Evolutionary conservation across 768 basidiomycete species (phyloP).

Genomic region (Arthromyces matolae): DNA sequence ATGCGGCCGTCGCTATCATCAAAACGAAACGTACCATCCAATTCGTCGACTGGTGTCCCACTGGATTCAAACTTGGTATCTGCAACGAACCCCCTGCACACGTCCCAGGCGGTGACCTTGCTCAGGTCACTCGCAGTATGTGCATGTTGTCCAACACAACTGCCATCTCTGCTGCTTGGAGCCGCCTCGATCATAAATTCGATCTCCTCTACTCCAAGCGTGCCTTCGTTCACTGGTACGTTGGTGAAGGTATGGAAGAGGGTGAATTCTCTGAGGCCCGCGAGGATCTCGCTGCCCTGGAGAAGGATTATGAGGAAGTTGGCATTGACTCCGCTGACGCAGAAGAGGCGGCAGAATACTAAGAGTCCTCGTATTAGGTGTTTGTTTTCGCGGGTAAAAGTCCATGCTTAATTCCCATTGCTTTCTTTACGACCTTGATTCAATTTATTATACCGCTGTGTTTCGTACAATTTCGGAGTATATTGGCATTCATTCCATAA

Average conservation of each 20-base stretch:
- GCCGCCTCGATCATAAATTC: constrained; percentile 93
- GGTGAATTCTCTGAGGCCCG: constrained; percentile 99
- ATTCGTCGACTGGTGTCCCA: constrained; percentile 98
- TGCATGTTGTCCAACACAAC: constrained; percentile 98
- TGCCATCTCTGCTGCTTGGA: constrained; percentile 93
- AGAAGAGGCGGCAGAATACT: constrained; percentile 54
- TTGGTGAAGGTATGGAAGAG: constrained; percentile 99
- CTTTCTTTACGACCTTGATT: constrained; percentile 17
- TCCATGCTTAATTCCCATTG: constrained; percentile 20
- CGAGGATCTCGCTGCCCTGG: constrained; percentile 99
- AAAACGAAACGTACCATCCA: constrained; percentile 98
- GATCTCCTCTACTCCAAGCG: constrained; percentile 97
- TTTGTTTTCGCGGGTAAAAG: constrained; percentile 13
- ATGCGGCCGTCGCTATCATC: constrained; percentile 88
- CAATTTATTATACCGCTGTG: constrained; percentile 19
- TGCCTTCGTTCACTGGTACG: constrained; percentile 94
- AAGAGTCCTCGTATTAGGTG: constrained; percentile 18
- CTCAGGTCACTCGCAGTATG: constrained; percentile 87
- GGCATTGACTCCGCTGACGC: constrained; percentile 49
- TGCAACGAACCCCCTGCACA: constrained; percentile 94
- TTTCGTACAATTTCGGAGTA: constrained; percentile 16
- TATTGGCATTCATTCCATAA: constrained; percentile 11
- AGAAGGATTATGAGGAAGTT: constrained; percentile 93
- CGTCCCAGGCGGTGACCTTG: constrained; percentile 93
- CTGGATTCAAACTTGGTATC: constrained; percentile 97